Conservation (phyloP, 2,329 filamentous ascomycete genomes). For the Fusarium equiseti region DNA sequence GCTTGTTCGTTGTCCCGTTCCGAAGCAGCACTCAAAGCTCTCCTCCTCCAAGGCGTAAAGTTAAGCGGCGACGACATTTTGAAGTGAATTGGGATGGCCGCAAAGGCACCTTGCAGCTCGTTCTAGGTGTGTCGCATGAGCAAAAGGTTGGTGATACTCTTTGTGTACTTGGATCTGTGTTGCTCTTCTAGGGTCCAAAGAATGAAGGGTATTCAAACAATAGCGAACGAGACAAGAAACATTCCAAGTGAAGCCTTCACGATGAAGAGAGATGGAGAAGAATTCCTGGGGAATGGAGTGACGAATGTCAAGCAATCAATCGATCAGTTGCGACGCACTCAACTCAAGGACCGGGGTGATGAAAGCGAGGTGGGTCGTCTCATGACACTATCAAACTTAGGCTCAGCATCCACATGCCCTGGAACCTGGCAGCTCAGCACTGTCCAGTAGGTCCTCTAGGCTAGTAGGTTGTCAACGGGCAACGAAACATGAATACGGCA, state of each 20-base stretch:
- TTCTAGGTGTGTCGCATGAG: constrained; percentile 41
- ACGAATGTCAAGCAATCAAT: constrained; percentile 35
- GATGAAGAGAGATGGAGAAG: constrained; percentile 35
- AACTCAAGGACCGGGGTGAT: constrained; percentile 40
- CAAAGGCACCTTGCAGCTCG: constrained; percentile 35
- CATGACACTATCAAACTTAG: constrained; percentile 42
- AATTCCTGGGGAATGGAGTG: constrained; percentile 45
- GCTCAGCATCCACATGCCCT: constrained; percentile 31
- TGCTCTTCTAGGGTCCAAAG: constrained; percentile 5
- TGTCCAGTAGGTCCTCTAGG: not conserved
- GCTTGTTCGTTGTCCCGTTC: constrained; percentile 46
- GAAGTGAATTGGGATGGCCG: constrained; percentile 23
- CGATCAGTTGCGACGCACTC: constrained; percentile 10
- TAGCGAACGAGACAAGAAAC: constrained; percentile 26
- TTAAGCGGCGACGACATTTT: constrained; percentile 62
- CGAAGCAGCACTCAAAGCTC: constrained; percentile 54
- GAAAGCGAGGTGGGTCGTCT: constrained; percentile 41
- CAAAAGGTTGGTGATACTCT: constrained; percentile 4
- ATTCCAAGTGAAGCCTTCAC: constrained; percentile 40
- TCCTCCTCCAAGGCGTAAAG: constrained; percentile 64
- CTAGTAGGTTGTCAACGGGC: constrained; percentile 13
- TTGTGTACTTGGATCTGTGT: not conserved
- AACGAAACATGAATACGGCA: constrained; percentile 5
- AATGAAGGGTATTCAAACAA: constrained; percentile 27
- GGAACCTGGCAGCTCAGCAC: constrained; percentile 3